Percentiles rank a stretch among this genome's conserved stretches.
Evolutionary conservation across 108 stramenopile species (phyloP).

Genomic region (Mayamaea pseudoterrestris): DNA sequence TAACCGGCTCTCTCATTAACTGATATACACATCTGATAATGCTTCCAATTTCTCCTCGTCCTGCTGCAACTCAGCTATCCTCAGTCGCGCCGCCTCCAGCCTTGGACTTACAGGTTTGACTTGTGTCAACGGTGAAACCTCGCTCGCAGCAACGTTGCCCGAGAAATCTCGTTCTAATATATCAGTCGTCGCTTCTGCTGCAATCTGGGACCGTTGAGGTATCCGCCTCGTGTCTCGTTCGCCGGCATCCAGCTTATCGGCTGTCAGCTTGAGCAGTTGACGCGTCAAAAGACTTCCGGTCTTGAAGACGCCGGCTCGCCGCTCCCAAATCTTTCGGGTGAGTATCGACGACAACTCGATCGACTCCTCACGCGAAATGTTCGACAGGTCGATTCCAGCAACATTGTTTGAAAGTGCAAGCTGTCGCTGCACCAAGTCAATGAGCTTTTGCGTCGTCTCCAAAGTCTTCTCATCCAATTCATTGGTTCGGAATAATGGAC

Average conservation of each 20-base stretch:
- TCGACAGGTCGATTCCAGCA: slow-evolving; percentile 38
- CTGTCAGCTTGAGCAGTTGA: slow-evolving; percentile 57
- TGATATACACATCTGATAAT: too few species aligned
- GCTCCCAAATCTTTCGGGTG: slow-evolving; percentile 57
- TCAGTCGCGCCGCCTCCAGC: too few species aligned
- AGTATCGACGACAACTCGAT: slow-evolving; percentile 46
- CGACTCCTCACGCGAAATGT: slow-evolving; percentile 37
- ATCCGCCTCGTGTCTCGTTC: slow-evolving; percentile 17
- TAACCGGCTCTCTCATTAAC: too few species aligned
- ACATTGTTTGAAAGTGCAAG: slow-evolving; percentile 8
- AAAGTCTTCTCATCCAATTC: slow-evolving; percentile 60
- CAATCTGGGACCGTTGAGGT: slow-evolving; percentile 2
- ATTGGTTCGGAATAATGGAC: slow-evolving; percentile 53
- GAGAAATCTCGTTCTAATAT: too few species aligned
- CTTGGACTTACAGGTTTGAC: too few species aligned
- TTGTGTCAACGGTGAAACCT: too few species aligned
- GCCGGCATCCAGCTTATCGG: slow-evolving; percentile 47
- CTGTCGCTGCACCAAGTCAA: slow-evolving; percentile 26
- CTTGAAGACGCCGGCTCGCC: slow-evolving; percentile 46
- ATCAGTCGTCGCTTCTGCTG: too few species aligned
- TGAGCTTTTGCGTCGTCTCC: slow-evolving; percentile 58
- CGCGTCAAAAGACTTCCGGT: slow-evolving; percentile 55
- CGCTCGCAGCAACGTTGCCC: too few species aligned
- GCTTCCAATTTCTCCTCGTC: too few species aligned
- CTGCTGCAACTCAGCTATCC: too few species aligned